Percentiles rank a stretch among this genome's conserved stretches.
Evolutionary conservation across 140 eudicot species (phyloP).

Genomic region (Artemisia princeps): DNA sequence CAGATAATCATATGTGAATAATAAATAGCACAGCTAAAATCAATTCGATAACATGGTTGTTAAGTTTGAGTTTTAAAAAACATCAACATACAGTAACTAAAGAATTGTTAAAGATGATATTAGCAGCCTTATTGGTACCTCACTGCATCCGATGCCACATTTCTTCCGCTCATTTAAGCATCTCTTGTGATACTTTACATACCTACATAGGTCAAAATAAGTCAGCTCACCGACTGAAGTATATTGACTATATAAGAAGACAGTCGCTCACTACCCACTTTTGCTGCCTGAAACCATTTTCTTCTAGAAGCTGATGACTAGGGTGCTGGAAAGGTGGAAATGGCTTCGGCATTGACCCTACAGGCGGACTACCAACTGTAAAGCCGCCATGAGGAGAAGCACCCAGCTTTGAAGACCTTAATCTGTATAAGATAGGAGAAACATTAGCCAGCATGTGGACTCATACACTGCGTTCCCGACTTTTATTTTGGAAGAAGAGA

Average conservation of each 20-base stretch:
- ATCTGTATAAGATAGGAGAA: conserved; percentile 28
- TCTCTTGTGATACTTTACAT: conserved; percentile 81
- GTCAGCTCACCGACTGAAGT: conserved; percentile 13
- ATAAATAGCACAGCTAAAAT: neutral
- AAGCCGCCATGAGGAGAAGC: conserved; percentile 58
- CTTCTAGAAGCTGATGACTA: conserved; percentile 91
- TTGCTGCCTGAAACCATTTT: conserved; percentile 90
- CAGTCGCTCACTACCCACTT: conserved; percentile 37
- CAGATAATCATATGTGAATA: no score
- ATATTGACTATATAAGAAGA: neutral
- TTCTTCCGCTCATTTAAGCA: conserved; percentile 83
- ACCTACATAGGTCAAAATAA: conserved; percentile 34
- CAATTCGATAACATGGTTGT: neutral
- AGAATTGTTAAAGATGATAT: neutral
- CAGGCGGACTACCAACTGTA: conserved; percentile 72
- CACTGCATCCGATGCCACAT: conserved; percentile 87
- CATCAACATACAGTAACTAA: neutral
- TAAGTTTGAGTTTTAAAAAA: neutral
- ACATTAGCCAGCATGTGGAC: neutral
- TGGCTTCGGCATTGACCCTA: conserved; percentile 81
- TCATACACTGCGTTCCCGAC: neutral
- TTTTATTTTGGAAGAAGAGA: no score
- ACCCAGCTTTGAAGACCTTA: conserved; percentile 72
- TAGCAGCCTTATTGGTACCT: conserved; percentile 37
- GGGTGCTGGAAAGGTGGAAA: conserved; percentile 93